Base-by-base conservation (phyloP, 192 early-diverging fungal genomes). In the Backusella tuberculispora region DNA sequence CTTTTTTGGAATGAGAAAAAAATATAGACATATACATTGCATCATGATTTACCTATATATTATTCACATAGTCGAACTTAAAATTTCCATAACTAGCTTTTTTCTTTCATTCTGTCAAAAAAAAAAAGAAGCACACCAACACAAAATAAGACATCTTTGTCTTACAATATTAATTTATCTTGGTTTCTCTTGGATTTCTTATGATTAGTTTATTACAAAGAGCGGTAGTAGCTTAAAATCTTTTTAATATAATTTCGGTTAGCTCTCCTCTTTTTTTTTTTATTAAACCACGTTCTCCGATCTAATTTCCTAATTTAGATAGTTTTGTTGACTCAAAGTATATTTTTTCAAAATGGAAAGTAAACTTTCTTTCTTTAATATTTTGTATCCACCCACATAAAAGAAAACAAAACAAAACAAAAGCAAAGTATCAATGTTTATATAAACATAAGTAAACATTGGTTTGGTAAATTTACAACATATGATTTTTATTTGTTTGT, bases 211-310 rank as follows among this genome's bases (percentile, higher is more conserved):
- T 4, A 9, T 43, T 43, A 60, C 0, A 60, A 10, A 12, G 10
- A 24, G 24, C 19, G 8, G 3, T 12, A 24, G 19, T 56, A 56
- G 9, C 53, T 56, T 24, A 9, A 56, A 60, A 26, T 26, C 53
- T 60, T 60, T 60, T 60, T 60, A 60, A 24, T 60, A 60, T 60
- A 60, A 60, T 60, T 60, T 19, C 7, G 53, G 53, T 60, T 60
- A 60, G 53, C 10, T 4, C 10, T 0, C 21, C 19, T 5, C 12
- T 12, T n/a, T 21, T 9, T 21, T 56, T 24, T 12, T 60, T 26
- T 43, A 43, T 9, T 0, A 43, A 26, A 60, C 12, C 21, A 60
- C 50, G 50, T 53, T 53, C 50, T 53, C 53, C 53, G 53, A 60
- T 60, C 53, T 19, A 24, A 60, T 60, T 60, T 24, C 53, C 53